phyloP scores from a whole-genome alignment of 768 basidiomycete species.

The Tricholoma terreum region DNA sequence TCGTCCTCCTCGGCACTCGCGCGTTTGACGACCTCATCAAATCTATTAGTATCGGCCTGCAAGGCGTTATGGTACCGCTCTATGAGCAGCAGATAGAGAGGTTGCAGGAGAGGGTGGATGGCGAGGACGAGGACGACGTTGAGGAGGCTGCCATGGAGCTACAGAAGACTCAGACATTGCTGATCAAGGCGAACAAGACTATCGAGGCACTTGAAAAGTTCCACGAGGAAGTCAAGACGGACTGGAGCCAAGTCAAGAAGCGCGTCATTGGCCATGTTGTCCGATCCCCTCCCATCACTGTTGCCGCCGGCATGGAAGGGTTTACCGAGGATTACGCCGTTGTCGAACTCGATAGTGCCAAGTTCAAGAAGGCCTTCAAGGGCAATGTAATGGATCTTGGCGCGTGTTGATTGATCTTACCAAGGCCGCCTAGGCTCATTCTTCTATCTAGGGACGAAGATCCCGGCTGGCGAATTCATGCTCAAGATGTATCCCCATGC shows the following conservation, averaged over 20 bases:
- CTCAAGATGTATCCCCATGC: slow-evolving; percentile 12
- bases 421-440: slow-evolving; percentile 20
- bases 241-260: slow-evolving; percentile 29
- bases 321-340: slow-evolving; percentile 30
- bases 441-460: slow-evolving; percentile 19
- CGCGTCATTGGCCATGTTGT: slow-evolving; percentile 33
- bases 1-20: slow-evolving; percentile 28
- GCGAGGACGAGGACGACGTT: slow-evolving; percentile 9
- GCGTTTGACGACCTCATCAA: slow-evolving; percentile 24
- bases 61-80: slow-evolving; percentile 16
- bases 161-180: slow-evolving; percentile 7
- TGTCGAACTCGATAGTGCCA: slow-evolving; percentile 22
- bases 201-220: slow-evolving; percentile 15
- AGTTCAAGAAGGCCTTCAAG: slow-evolving; percentile 21
- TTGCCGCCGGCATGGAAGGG: slow-evolving; percentile 14
- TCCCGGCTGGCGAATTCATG: slow-evolving; percentile 12
- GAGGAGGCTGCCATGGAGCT: slow-evolving; percentile 1
- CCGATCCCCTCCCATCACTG: slow-evolving; percentile 27
- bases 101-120: slow-evolving; percentile 13
- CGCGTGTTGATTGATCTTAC: slow-evolving; percentile 22
- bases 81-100: slow-evolving; percentile 20
- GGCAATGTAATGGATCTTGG: slow-evolving; percentile 35
- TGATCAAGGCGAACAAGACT: slow-evolving; percentile 9
- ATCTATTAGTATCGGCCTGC: slow-evolving; percentile 20
- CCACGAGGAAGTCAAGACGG: slow-evolving; percentile 12